A percentile compares a stretch with the other conserved stretches of the same genome.
phyloP scores from a whole-genome alignment of 192 early-diverging fungal genomes.

The Coemansia sp. region DNA sequence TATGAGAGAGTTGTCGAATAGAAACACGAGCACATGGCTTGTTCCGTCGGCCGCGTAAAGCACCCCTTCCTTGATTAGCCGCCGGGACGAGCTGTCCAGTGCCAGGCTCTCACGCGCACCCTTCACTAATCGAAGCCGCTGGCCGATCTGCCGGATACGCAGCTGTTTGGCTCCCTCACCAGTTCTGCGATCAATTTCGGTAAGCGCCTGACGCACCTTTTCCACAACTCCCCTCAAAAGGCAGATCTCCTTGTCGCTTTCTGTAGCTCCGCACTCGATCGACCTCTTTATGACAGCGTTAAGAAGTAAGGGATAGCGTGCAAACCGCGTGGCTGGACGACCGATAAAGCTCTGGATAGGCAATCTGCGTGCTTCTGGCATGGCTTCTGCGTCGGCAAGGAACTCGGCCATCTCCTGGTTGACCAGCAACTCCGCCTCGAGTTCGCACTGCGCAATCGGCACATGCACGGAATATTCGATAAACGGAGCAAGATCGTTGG shows the following conservation, averaged over 20 bases:
- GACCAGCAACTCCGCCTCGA: constrained; percentile 73
- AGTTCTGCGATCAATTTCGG: constrained; percentile 41
- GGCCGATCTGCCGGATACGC: constrained; percentile 46
- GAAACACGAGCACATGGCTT: constrained; percentile 43
- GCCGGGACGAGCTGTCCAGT: constrained; percentile 31
- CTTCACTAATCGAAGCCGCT: constrained; percentile 35
- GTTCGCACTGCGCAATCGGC: constrained; percentile 69
- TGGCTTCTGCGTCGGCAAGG: constrained; percentile 71
- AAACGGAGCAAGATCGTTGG: constrained; percentile 68
- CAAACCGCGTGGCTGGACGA: constrained; percentile 83
- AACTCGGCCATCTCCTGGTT: constrained; percentile 72
- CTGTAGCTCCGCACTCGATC: constrained; percentile 47
- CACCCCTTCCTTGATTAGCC: constrained; percentile 44
- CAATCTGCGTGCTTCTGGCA: constrained; percentile 73
- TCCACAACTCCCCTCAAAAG: constrained; percentile 23
- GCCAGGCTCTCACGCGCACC: constrained; percentile 50
- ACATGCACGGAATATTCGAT: constrained; percentile 85
- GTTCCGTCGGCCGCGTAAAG: constrained; percentile 20
- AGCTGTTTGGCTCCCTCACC: constrained; percentile 39
- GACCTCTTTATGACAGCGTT: constrained; percentile 76
- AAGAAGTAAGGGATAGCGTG: constrained; percentile 82
- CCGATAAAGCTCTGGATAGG: constrained; percentile 86
- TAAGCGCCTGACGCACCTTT: constrained; percentile 36
- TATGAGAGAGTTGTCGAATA: constrained; percentile 53
- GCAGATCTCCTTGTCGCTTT: constrained; percentile 68